These are phyloP conservation scores for Mycoemilia scoparia DNA, from an alignment of 192 early-diverging fungal genomes.

Conservation along the genomic window DNA sequence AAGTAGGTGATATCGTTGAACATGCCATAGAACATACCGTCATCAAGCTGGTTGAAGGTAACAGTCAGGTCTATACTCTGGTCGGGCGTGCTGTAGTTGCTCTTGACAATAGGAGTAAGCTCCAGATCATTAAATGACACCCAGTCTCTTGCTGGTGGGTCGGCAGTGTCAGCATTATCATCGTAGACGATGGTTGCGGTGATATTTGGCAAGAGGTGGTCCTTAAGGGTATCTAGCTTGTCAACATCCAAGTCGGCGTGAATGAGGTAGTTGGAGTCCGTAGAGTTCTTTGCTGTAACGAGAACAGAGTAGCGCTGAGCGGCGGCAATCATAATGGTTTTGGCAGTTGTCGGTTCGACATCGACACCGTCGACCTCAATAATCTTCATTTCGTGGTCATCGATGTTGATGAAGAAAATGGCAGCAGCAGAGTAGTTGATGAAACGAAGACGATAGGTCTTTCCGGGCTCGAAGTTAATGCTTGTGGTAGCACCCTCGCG, in stretches of 20 bases:
- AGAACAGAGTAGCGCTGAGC: slow-evolving; percentile 71
- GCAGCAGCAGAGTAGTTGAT: slow-evolving; percentile 64
- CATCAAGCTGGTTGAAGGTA: slow-evolving; percentile 40
- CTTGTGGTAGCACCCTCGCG: slow-evolving; percentile 30
- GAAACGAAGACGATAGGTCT: slow-evolving; percentile 67
- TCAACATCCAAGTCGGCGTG: slow-evolving; percentile 55
- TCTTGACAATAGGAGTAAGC: slow-evolving; percentile 30
- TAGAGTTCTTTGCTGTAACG: slow-evolving; percentile 45
- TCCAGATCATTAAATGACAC: slow-evolving; percentile 34
- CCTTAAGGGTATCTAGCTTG: slow-evolving; percentile 56
- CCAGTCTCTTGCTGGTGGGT: slow-evolving; percentile 12
- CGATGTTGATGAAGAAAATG: slow-evolving; percentile 61
- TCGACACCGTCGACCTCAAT: slow-evolving; percentile 70
- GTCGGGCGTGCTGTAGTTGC: slow-evolving; percentile 26
- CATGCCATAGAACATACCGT: slow-evolving; percentile 60
- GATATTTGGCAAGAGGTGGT: slow-evolving; percentile 34
- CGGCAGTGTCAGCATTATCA: slow-evolving; percentile 6
- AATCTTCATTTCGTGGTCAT: slow-evolving; percentile 54
- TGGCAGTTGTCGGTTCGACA: slow-evolving; percentile 32
- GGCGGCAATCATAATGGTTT: slow-evolving; percentile 38
- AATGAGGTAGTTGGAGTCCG: slow-evolving; percentile 43
- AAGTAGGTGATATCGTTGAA: slow-evolving; percentile 63
- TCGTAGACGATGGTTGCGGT: slow-evolving; percentile 39
- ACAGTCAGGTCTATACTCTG: slow-evolving; percentile 34
- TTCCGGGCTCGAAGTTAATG: slow-evolving; percentile 47